These are phyloP conservation scores for Zymoseptoria pseudotritici DNA, from an alignment of 2,329 filamentous ascomycete genomes.

Conservation along the genomic window DNA sequence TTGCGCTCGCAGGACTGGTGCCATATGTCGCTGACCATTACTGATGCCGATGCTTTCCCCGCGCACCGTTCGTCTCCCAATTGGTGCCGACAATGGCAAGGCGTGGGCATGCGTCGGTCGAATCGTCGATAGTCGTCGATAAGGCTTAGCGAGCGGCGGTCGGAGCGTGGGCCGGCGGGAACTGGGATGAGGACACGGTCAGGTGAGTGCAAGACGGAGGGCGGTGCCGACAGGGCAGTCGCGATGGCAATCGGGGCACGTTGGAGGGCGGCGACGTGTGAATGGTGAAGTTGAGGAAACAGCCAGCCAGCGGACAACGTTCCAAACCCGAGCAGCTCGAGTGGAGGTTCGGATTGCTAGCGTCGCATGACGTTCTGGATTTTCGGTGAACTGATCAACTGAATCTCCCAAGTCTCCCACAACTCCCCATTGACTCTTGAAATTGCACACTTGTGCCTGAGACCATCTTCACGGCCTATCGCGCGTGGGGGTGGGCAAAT, in stretches of 20 bases:
- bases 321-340: not conserved
- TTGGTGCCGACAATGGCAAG: slow-evolving; percentile 1
- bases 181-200: not conserved
- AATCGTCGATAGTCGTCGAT: not conserved
- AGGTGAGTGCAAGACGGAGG: not conserved
- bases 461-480: not conserved
- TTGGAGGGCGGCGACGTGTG: not conserved
- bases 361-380: not conserved
- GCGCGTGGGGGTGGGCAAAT: not conserved
- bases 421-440: not conserved
- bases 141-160: not conserved
- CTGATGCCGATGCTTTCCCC: slow-evolving; percentile 5
- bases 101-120: not conserved
- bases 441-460: not conserved
- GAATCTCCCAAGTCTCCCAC: not conserved
- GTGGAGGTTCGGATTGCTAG: not conserved
- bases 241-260: not conserved
- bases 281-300: not conserved
- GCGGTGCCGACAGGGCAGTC: not conserved
- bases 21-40: slow-evolving; percentile 14
- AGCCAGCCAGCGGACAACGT: not conserved
- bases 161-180: not conserved
- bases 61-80: slow-evolving; percentile 1
- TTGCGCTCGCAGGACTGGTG: slow-evolving; percentile 10
- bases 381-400: not conserved